Conservation (phyloP, 2,329 filamentous ascomycete genomes). For the Pyrenophora tritici-repentis region DNA sequence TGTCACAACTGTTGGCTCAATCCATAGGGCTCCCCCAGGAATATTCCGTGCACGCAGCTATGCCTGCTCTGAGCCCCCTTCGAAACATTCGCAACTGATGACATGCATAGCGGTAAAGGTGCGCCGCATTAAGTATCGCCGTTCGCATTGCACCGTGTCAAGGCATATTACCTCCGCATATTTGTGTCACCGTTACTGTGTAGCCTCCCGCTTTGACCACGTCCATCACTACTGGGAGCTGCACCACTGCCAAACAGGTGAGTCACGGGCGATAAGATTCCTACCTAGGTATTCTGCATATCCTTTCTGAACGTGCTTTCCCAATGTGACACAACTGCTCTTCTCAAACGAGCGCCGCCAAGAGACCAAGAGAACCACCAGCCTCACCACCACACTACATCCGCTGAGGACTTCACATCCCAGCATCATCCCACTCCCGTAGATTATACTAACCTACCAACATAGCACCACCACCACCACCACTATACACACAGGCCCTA, state of each 20-base stretch:
- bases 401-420: background rate
- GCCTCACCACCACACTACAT: no score
- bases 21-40: constrained; percentile 17
- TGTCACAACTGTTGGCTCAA: background rate
- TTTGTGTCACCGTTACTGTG: constrained; percentile 4
- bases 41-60: constrained; percentile 32
- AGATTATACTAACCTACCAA: no score
- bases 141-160: constrained; percentile 9
- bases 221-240: background rate
- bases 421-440: no score
- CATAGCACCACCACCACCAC: background rate
- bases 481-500: background rate
- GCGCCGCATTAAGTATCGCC: constrained; percentile 6
- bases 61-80: constrained; percentile 22
- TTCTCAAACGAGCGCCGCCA: no score
- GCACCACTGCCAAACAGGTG: background rate
- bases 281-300: no score
- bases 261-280: no score
- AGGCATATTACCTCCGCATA: background rate
- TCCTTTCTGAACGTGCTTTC: no score
- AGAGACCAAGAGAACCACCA: background rate
- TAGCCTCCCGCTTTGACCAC: constrained; percentile 14
- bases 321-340: no score
- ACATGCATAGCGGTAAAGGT: constrained; percentile 29
- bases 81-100: constrained; percentile 26